Conservation (phyloP, 2,329 filamentous ascomycete species). For the Penicillium sp. region DNA sequence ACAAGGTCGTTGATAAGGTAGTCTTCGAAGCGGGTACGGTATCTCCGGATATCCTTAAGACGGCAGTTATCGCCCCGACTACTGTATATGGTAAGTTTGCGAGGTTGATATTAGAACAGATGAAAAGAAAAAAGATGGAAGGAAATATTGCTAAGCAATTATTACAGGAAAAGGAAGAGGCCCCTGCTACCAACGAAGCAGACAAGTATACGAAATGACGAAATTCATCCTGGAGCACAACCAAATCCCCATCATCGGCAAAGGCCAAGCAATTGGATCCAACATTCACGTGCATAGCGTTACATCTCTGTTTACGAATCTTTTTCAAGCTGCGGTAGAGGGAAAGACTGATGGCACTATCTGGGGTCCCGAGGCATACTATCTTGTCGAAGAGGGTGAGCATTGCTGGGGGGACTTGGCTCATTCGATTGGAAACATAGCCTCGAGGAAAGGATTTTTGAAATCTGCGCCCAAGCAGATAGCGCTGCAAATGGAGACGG, state of each 20-base stretch:
- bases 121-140: too few species aligned
- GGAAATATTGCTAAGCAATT: background rate
- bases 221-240: conserved; percentile 3
- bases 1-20: conserved; percentile 15
- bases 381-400: conserved; percentile 4
- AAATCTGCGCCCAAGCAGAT: background rate
- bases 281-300: conserved; percentile 16
- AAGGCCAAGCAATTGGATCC: conserved; percentile 4
- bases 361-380: conserved; percentile 3
- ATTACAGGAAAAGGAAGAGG: conserved; percentile 13
- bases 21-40: conserved; percentile 8
- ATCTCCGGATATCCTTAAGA: background rate
- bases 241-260: conserved; percentile 13
- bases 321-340: conserved; percentile 7
- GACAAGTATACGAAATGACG: conserved; percentile 18
- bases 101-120: too few species aligned
- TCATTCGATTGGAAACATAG: background rate
- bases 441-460: background rate
- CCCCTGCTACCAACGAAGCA: conserved; percentile 14
- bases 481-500: background rate
- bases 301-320: conserved; percentile 2
- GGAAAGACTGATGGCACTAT: background rate
- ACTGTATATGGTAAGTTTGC: conserved; percentile 15
- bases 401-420: conserved; percentile 5
- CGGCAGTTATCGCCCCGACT: conserved; percentile 13